A percentile compares a stretch with the other conserved stretches of the same genome.
Conservation (phyloP, 176 grass and related monocot species). For the Puya raimondii region DNA sequence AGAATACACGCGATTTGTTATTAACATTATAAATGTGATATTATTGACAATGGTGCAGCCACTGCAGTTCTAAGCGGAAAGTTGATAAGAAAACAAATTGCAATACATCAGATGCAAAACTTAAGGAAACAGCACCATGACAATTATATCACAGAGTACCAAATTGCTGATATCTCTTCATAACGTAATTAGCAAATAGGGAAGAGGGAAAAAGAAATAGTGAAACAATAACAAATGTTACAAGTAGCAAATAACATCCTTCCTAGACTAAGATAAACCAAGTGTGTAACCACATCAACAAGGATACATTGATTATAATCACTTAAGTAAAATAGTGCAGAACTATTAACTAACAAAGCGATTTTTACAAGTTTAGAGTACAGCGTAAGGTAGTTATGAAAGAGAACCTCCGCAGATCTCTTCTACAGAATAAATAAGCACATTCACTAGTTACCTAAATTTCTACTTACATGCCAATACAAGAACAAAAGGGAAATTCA, state of each 20-base stretch:
- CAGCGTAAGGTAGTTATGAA: not conserved
- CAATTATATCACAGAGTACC: not conserved
- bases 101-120: not conserved
- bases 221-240: constrained; percentile 12
- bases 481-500: constrained; percentile 12
- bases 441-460: not conserved
- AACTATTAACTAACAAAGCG: too few species aligned
- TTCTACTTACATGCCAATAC: not conserved
- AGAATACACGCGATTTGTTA: too few species aligned
- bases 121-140: not conserved
- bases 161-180: not conserved
- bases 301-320: not conserved
- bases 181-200: constrained; percentile 10
- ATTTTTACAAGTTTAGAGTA: not conserved
- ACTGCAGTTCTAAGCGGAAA: too few species aligned
- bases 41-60: not conserved
- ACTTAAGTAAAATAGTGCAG: too few species aligned
- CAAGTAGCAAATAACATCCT: not conserved
- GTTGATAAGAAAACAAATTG: not conserved
- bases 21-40: not conserved
- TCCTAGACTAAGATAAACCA: not conserved
- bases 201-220: not conserved
- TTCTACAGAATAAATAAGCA: too few species aligned
- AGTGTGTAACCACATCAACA: not conserved
- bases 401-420: too few species aligned